Evolutionary conservation across 2,329 filamentous ascomycete genomes (phyloP), one percentile per base, ranked within the genome.

Genomic region (Fusarium nygamai): DNA sequence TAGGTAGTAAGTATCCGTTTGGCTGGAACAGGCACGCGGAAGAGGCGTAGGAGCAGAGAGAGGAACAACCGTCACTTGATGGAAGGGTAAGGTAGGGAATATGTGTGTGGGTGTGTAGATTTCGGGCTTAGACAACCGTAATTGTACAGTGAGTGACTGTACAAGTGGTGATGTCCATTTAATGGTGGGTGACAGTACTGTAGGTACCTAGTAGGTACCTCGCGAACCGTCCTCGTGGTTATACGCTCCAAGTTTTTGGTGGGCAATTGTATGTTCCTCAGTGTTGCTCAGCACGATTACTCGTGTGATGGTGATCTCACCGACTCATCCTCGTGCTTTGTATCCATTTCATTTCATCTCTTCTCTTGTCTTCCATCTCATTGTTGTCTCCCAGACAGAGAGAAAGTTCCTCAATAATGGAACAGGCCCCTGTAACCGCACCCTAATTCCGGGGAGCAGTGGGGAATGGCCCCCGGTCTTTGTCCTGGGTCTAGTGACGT

Each of bases 401-500:
- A 62, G 58, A 41, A 56, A 57, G 34, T 56, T 68, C 34, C 34
- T 64, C 36, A 44, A 27, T 57, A 57, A 48, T 48, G 20, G 7
- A 29, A 31, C 24, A 51, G 59, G 58, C 41, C 68, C 70, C 54
- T 36, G 59, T 53, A 57, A 33, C 54, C 22, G 36, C 39, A 34
- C 41, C 57, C 64, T 69, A 48, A 56, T 61, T 69, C 64, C 60
- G 71, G 68, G 64, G 71, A 72, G 60, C 58, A 69, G 67, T 69
- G 70, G 64, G 36, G 54, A 31, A 59, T 6, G 34, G 10, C 56
- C 68, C 64, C 54, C 60, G 50, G 60, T 61, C 71, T 64, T 69
- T 70, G 51, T 61, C 44, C 56, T 69, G 59, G 64, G 62, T 50
- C 44, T 44, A 62, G 72, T 74, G 72, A 74, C 72, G 72, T 74